phyloP scores from a whole-genome alignment of 805 yeast genomes.

The Saccharomycopsis sp. region DNA sequence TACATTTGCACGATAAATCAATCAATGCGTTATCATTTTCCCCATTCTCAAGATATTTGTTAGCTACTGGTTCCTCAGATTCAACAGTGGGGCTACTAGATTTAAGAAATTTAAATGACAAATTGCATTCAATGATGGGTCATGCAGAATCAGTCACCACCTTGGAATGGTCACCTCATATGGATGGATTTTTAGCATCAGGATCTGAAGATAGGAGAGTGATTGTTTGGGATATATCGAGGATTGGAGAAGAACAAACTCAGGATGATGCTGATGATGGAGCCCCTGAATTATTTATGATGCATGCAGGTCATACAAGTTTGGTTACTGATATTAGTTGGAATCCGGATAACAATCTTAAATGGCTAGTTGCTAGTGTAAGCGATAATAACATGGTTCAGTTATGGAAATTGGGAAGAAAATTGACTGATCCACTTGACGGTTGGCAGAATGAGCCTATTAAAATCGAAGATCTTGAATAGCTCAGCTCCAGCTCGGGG shows the following conservation, averaged over 20 bases:
- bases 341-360: constrained; percentile 48
- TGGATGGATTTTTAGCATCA: constrained; percentile 71
- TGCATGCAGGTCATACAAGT: constrained; percentile 89
- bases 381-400: constrained; percentile 41
- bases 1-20: constrained; percentile 29
- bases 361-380: constrained; percentile 67
- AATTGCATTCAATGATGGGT: constrained; percentile 70
- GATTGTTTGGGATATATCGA: constrained; percentile 72
- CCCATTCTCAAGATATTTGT: constrained; percentile 47
- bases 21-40: constrained; percentile 65
- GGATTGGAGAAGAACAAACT: constrained; percentile 77
- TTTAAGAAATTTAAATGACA: constrained; percentile 39
- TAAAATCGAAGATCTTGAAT: constrained; percentile 25
- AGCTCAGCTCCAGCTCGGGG: too few species aligned
- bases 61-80: constrained; percentile 67
- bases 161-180: constrained; percentile 70
- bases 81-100: constrained; percentile 63
- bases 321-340: constrained; percentile 67
- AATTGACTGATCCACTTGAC: constrained; percentile 27
- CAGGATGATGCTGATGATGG: constrained; percentile 91
- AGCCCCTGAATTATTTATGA: constrained; percentile 79
- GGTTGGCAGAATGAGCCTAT: constrained; percentile 17
- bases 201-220: constrained; percentile 74
- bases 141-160: constrained; percentile 68
- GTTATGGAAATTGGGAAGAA: constrained; percentile 37